Conservation (phyloP, 176 grass and related monocot genomes). For the Cymbopogon citratus region DNA sequence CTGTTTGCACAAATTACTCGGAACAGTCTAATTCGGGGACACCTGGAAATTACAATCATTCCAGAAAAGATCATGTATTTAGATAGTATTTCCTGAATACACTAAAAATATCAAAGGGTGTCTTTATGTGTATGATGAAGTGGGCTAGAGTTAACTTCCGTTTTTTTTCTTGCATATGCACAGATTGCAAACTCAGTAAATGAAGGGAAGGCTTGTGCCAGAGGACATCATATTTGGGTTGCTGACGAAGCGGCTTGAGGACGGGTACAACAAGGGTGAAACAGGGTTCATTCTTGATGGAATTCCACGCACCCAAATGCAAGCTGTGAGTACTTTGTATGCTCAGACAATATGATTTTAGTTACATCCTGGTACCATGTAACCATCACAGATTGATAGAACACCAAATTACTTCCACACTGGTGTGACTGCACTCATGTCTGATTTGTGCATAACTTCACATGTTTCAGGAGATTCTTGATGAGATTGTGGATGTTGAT, state of each 20-base stretch:
- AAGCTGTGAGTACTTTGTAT: conserved; percentile 61
- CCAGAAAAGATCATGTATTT: background rate
- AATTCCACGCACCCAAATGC: conserved; percentile 65
- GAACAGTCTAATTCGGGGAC: background rate
- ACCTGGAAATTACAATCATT: background rate
- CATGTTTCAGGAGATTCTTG: conserved; percentile 78
- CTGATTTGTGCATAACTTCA: background rate
- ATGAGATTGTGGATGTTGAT: conserved; percentile 81
- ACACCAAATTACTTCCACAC: background rate
- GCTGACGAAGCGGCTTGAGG: conserved; percentile 85
- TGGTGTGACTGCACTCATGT: background rate
- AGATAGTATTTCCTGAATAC: background rate
- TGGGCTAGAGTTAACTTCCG: background rate
- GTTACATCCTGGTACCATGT: background rate
- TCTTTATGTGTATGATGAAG: background rate
- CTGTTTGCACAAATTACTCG: background rate
- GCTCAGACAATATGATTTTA: background rate
- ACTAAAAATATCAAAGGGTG: background rate
- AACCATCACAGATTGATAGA: background rate
- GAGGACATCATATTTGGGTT: conserved; percentile 96
- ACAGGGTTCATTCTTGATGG: conserved; percentile 93
- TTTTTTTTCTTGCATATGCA: background rate
- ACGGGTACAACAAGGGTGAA: conserved; percentile 82
- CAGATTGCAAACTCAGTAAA: conserved; percentile 87
- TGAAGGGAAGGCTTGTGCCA: conserved; percentile 69